Evolutionary conservation across 176 grass and related monocot species (phyloP).

Genomic region (Paspalum vaginatum): DNA sequence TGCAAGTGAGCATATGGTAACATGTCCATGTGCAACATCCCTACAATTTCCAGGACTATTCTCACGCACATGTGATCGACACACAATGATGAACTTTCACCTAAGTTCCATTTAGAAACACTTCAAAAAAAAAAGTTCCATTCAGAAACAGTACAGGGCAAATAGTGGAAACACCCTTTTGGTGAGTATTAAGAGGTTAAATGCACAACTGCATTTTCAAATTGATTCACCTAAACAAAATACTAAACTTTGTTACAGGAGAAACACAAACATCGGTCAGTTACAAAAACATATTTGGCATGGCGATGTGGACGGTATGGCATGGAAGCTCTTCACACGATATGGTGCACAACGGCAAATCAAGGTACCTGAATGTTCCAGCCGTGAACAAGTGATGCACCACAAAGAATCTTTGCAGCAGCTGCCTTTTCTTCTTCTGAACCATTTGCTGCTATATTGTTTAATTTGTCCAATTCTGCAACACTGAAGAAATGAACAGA

Average conservation of each 20-base stretch:
- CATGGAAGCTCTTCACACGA: background rate
- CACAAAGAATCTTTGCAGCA: slow-evolving; percentile 92
- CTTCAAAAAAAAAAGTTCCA: slow-evolving; percentile 8
- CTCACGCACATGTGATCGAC: background rate
- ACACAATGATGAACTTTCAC: background rate
- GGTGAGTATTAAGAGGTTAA: slow-evolving; percentile 17
- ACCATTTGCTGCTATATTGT: slow-evolving; percentile 74
- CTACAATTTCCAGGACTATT: slow-evolving; percentile 5
- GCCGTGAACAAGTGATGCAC: slow-evolving; percentile 78
- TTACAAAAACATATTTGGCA: slow-evolving; percentile 17
- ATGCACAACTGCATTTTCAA: slow-evolving; percentile 7
- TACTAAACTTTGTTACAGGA: background rate
- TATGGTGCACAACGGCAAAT: slow-evolving; percentile 5
- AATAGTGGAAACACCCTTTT: background rate
- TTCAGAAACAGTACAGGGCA: slow-evolving; percentile 1
- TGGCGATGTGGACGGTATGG: background rate
- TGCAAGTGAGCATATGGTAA: background rate
- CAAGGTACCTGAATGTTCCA: slow-evolving; percentile 96
- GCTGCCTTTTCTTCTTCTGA: slow-evolving; percentile 88
- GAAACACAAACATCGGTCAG: background rate
- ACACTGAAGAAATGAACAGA: slow-evolving; percentile 60
- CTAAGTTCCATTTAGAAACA: slow-evolving; percentile 3
- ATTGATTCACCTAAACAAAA: slow-evolving; percentile 18
- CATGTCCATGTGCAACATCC: background rate
- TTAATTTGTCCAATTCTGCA: slow-evolving; percentile 83